These are phyloP conservation scores for Scedosporium aurantiacum DNA, from an alignment of 2,329 filamentous ascomycete genomes.

Conservation along the genomic window DNA sequence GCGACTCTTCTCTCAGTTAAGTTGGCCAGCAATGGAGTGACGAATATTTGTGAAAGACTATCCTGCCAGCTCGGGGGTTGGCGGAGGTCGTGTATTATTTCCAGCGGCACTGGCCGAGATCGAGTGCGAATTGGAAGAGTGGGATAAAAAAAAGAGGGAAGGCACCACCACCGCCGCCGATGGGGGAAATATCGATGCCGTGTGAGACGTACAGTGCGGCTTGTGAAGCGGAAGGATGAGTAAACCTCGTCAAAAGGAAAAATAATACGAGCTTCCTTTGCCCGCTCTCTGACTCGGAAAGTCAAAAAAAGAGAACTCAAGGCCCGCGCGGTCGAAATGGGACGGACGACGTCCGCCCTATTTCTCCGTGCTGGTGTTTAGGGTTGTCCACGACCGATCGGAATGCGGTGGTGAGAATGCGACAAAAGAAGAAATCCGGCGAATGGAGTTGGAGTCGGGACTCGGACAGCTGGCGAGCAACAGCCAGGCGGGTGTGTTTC, in stretches of 20 bases:
- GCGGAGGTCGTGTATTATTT: background rate
- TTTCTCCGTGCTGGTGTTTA: slow-evolving; percentile 4
- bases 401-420: background rate
- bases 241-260: background rate
- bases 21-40: background rate
- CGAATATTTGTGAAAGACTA: background rate
- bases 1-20: background rate
- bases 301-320: background rate
- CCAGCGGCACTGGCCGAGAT: background rate
- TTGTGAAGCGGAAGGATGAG: background rate
- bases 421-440: background rate
- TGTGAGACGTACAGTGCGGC: slow-evolving; percentile 1
- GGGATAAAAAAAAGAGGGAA: background rate
- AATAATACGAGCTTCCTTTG: background rate
- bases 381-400: slow-evolving; percentile 1
- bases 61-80: background rate
- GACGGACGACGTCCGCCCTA: slow-evolving; percentile 7
- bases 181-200: background rate
- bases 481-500: no score
- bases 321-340: slow-evolving; percentile 6
- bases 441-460: background rate
- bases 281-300: background rate
- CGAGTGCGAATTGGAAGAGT: background rate
- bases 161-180: background rate
- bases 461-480: background rate